A percentile compares a stretch with the other conserved stretches of the same genome.
Conservation (phyloP, 2,329 filamentous ascomycete species). For the Canariomyces notabilis region DNA sequence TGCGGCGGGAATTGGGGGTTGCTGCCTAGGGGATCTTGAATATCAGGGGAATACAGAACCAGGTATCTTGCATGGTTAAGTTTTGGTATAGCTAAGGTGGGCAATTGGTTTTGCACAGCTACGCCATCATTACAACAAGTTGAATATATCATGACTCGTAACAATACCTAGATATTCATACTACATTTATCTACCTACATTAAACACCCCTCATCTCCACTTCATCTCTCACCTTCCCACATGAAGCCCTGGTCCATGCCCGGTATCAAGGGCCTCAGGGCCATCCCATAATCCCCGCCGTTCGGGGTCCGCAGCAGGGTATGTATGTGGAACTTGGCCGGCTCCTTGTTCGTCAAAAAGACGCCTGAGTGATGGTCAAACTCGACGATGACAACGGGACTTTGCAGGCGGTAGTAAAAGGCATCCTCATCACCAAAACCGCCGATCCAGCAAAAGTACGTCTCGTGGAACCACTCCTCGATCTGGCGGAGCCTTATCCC, state of each 20-base stretch:
- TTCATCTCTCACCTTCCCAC: slow-evolving; percentile 34
- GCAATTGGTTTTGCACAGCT: too few relatives aligned
- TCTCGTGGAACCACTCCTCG: slow-evolving; percentile 57
- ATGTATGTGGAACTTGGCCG: slow-evolving; percentile 75
- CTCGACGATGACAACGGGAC: slow-evolving; percentile 67
- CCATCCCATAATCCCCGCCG: slow-evolving; percentile 68
- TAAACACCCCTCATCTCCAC: not conserved
- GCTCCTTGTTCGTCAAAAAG: slow-evolving; percentile 67
- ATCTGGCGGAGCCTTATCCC: slow-evolving; percentile 51
- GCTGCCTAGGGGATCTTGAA: slow-evolving; percentile 26
- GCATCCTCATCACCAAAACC: slow-evolving; percentile 60
- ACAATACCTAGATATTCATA: too few relatives aligned
- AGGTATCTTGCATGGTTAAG: not conserved
- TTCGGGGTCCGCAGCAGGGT: slow-evolving; percentile 69
- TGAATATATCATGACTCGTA: too few relatives aligned
- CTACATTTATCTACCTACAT: not conserved
- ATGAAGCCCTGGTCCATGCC: slow-evolving; percentile 36
- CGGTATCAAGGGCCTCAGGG: slow-evolving; percentile 37
- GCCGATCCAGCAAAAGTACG: slow-evolving; percentile 77
- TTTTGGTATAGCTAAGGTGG: not conserved
- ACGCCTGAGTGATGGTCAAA: slow-evolving; percentile 79
- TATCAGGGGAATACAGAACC: not conserved
- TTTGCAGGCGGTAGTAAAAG: slow-evolving; percentile 76
- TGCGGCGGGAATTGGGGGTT: slow-evolving; percentile 52
- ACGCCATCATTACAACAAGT: too few relatives aligned